These are phyloP conservation scores for Kodamaea hsintzibuensis DNA, from an alignment of 805 yeast genomes.

Conservation along the genomic window DNA sequence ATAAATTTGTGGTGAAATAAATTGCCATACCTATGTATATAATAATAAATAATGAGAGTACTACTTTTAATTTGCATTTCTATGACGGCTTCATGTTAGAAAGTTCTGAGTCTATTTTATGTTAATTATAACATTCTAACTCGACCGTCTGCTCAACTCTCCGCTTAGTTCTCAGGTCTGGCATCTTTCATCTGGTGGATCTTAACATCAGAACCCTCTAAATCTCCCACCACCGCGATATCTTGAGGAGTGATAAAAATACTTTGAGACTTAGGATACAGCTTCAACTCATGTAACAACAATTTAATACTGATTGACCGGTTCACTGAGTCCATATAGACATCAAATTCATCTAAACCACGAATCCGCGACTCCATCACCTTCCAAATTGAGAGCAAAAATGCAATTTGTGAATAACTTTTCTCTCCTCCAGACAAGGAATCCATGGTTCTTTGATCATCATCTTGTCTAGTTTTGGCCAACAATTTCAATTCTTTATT, in stretches of 20 bases:
- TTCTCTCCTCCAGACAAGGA: slow-evolving; percentile 97
- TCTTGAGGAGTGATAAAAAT: slow-evolving; percentile 94
- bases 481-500: slow-evolving; percentile 52
- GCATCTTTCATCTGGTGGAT: slow-evolving; percentile 61
- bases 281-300: slow-evolving; percentile 66
- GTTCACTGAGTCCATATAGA: slow-evolving; percentile 93
- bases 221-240: slow-evolving; percentile 67
- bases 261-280: slow-evolving; percentile 73
- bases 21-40: neutral
- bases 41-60: neutral
- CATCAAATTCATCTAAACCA: slow-evolving; percentile 96
- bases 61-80: too few relatives aligned
- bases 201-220: slow-evolving; percentile 52
- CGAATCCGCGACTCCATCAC: slow-evolving; percentile 85
- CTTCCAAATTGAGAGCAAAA: slow-evolving; percentile 87
- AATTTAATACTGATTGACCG: slow-evolving; percentile 75
- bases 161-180: slow-evolving; percentile 16
- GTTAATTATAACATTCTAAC: too few relatives aligned
- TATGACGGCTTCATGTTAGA: too few relatives aligned
- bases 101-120: too few relatives aligned
- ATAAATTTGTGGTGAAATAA: neutral
- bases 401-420: slow-evolving; percentile 87
- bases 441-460: slow-evolving; percentile 65
- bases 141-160: too few relatives aligned
- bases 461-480: slow-evolving; percentile 62